These are phyloP conservation scores for Boletus rubroflammeus DNA, from an alignment of 768 basidiomycete species.

Conservation along the genomic window DNA sequence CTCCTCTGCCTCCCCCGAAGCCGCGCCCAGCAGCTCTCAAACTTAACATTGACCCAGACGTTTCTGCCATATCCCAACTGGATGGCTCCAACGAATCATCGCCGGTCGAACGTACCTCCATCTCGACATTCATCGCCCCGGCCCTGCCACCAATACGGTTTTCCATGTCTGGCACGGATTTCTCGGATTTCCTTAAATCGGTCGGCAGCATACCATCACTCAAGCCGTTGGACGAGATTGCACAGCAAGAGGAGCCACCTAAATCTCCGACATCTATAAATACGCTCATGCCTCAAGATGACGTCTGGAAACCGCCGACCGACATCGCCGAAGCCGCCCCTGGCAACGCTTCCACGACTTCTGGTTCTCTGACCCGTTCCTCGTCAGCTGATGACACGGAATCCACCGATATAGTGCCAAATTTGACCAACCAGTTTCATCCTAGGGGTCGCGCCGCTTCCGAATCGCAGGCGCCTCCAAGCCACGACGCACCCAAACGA, in stretches of 20 bases:
- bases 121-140: constrained; percentile 79
- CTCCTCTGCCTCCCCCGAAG: constrained; percentile 48
- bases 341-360: not conserved
- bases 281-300: constrained; percentile 12
- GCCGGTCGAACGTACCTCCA: constrained; percentile 62
- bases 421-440: constrained; percentile 9
- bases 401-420: constrained; percentile 13
- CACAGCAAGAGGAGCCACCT: constrained; percentile 35
- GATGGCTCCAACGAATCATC: constrained; percentile 55
- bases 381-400: constrained; percentile 3
- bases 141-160: constrained; percentile 89
- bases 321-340: not conserved
- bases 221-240: constrained; percentile 45
- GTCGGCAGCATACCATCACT: constrained; percentile 49
- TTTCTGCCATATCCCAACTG: constrained; percentile 22
- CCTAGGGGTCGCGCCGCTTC: constrained; percentile 30
- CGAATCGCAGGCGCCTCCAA: constrained; percentile 26
- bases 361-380: not conserved
- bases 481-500: constrained; percentile 8
- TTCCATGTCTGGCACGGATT: constrained; percentile 80
- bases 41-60: constrained; percentile 21
- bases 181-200: constrained; percentile 66
- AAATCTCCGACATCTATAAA: constrained; percentile 21
- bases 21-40: constrained; percentile 29
- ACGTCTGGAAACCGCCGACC: not conserved